Conservation (phyloP, 768 basidiomycete genomes). For the Termitomyces sp. region DNA sequence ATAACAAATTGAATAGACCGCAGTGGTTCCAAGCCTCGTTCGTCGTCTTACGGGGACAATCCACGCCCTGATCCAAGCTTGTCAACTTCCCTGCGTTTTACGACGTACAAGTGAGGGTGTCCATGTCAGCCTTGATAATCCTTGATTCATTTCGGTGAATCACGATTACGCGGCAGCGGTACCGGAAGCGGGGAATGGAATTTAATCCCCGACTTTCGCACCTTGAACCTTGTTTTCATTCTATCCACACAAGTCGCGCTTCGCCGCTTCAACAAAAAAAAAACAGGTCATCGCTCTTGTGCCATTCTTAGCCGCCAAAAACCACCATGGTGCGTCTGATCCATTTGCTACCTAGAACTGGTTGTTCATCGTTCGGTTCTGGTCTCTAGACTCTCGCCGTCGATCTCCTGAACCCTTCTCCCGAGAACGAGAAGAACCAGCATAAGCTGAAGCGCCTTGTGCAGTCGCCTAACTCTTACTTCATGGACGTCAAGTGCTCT, state of each 20-base stretch:
- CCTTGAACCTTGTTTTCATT: slow-evolving; percentile 33
- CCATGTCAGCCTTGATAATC: too few relatives aligned
- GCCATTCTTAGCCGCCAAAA: slow-evolving; percentile 17
- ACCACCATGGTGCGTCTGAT: slow-evolving; percentile 25
- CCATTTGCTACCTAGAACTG: background rate
- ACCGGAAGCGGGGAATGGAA: slow-evolving; percentile 20
- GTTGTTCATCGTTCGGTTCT: background rate
- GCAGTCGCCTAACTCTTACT: slow-evolving; percentile 97
- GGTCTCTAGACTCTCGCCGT: slow-evolving; percentile 80
- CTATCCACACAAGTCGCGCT: slow-evolving; percentile 34
- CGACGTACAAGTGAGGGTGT: too few relatives aligned
- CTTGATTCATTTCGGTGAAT: background rate
- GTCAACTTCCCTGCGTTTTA: background rate
- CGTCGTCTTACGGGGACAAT: background rate
- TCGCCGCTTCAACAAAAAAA: slow-evolving; percentile 23
- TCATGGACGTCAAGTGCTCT: slow-evolving; percentile 99
- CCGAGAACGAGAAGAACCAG: slow-evolving; percentile 78
- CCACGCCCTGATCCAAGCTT: background rate
- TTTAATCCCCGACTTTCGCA: slow-evolving; percentile 25
- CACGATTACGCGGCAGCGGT: slow-evolving; percentile 11
- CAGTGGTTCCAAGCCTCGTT: background rate
- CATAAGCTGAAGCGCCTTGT: slow-evolving; percentile 99
- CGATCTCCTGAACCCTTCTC: slow-evolving; percentile 95
- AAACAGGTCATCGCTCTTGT: slow-evolving; percentile 21
- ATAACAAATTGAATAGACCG: background rate